Evolutionary conservation across 2,329 filamentous ascomycete genomes (phyloP), one percentile per base, ranked within the genome.

Genomic region (Colletotrichum godetiae): DNA sequence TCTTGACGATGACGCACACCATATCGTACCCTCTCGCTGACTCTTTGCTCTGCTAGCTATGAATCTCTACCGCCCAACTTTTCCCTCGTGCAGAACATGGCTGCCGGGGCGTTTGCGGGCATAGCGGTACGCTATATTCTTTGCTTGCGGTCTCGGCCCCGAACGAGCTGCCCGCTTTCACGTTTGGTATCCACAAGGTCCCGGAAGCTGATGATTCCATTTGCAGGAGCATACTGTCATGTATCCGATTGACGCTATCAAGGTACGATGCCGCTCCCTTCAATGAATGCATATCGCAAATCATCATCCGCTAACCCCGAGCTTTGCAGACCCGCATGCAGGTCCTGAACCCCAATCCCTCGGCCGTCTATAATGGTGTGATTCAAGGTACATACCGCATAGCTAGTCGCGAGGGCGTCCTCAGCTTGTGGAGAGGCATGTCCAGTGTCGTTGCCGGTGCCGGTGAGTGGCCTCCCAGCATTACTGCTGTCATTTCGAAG

Each of bases 191-290:
- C 22, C 29, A 35, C n/a, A 15, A 11, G 15, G 15, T 13, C 31
- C 24, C 8, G 46, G 29, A 53, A 74, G 76, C 76, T 78, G 74
- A 78, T 66, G 66, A 31, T 46, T 31, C 31, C 27, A 46, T 33
- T n/a, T 27, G 64, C 78, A 98, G 95, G 96, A 98, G 86, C 96
- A 98, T 84, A 97, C 96, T 73, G 95, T 98, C 79, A 98, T 99
- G 97, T 99, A 99, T 82, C 97, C 97, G 24, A 94, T 99, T 81
- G 97, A 99, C 86, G 91, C 97, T 78, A 93, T 99, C 82, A 99
- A 99, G 93, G 97, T 98, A 77, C n/a, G 57, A 53, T 27, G 15
- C 22, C 31, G 12, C 53, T 24, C 60, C 31, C 27, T 24, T 13
- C 22, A 13, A 49, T 42, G 42, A 31, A 6, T 15, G 10, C 15